phyloP scores from a whole-genome alignment of 306 rosid species.

The Parietaria judaica region DNA sequence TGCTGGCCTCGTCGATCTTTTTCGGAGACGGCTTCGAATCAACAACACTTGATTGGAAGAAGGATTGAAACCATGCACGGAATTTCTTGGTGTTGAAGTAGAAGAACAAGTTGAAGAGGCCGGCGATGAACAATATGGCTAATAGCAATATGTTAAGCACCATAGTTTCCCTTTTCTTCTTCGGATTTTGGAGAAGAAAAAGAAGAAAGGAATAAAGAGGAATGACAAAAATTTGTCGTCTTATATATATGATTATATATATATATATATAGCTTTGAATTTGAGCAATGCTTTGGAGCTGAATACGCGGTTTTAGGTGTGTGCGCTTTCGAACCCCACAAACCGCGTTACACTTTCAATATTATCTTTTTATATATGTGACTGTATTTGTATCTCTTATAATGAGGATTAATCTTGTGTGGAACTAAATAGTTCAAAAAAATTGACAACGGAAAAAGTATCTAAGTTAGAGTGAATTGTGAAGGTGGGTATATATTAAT shows the following conservation, averaged over 20 bases:
- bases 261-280: constrained; percentile 6
- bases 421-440: too few relatives aligned
- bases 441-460: too few relatives aligned
- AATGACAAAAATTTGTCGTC: constrained; percentile 26
- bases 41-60: constrained; percentile 8
- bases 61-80: constrained; percentile 26
- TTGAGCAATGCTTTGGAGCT: constrained; percentile 2
- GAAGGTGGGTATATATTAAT: too few relatives aligned
- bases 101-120: constrained; percentile 38
- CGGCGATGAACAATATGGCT: constrained; percentile 52
- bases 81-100: constrained; percentile 41
- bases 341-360: constrained; percentile 46
- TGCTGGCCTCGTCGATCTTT: background rate
- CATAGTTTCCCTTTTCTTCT: constrained; percentile 22
- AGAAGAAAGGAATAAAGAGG: constrained; percentile 19
- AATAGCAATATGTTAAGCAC: constrained; percentile 32
- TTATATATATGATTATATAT: background rate
- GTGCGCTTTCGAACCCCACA: constrained; percentile 40
- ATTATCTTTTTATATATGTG: background rate
- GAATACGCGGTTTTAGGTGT: constrained; percentile 36
- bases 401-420: too few relatives aligned
- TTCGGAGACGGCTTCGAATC: constrained; percentile 5
- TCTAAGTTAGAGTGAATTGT: too few relatives aligned
- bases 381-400: background rate
- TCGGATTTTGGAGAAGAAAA: background rate